A percentile compares a stretch with the other conserved stretches of the same genome.
Conservation (phyloP, 2,329 filamentous ascomycete genomes). For the Thelonectria rubi region DNA sequence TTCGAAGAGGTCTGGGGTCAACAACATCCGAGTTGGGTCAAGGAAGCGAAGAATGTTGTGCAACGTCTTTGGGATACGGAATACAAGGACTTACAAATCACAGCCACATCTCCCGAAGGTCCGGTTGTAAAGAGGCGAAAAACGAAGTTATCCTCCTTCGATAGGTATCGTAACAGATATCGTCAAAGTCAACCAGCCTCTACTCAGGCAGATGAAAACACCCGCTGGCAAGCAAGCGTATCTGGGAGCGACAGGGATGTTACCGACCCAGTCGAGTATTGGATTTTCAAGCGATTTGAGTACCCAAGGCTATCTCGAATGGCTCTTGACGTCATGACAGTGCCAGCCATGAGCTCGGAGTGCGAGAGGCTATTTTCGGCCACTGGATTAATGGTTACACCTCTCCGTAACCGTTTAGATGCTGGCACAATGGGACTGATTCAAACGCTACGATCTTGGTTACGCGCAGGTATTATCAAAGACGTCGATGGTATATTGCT, state of each 20-base stretch:
- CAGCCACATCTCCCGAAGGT: not conserved
- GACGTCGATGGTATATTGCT: constrained; percentile 1
- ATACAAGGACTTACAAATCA: not conserved
- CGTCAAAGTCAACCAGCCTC: not conserved
- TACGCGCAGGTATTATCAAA: constrained; percentile 4
- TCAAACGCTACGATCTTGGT: constrained; percentile 3
- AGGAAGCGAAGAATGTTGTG: constrained; percentile 9
- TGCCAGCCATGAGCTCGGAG: constrained; percentile 26
- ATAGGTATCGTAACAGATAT: constrained; percentile 3
- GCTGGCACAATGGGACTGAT: constrained; percentile 1
- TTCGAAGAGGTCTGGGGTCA: constrained; percentile 18
- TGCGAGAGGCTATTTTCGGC: constrained; percentile 28
- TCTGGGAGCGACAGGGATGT: constrained; percentile 3
- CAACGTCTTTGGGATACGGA: constrained; percentile 3
- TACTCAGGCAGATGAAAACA: not conserved
- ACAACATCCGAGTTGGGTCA: not conserved
- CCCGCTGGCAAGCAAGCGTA: not conserved
- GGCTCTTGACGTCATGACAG: constrained; percentile 26
- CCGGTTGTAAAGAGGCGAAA: constrained; percentile 6
- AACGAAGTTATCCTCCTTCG: not conserved
- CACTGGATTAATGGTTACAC: constrained; percentile 6
- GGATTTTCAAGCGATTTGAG: constrained; percentile 9
- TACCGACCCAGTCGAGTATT: constrained; percentile 21
- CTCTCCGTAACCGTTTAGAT: constrained; percentile 7
- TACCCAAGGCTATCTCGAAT: constrained; percentile 24